These are phyloP conservation scores for Myxozyma melibiosi DNA, from an alignment of 805 yeast species.

Conservation along the genomic window DNA sequence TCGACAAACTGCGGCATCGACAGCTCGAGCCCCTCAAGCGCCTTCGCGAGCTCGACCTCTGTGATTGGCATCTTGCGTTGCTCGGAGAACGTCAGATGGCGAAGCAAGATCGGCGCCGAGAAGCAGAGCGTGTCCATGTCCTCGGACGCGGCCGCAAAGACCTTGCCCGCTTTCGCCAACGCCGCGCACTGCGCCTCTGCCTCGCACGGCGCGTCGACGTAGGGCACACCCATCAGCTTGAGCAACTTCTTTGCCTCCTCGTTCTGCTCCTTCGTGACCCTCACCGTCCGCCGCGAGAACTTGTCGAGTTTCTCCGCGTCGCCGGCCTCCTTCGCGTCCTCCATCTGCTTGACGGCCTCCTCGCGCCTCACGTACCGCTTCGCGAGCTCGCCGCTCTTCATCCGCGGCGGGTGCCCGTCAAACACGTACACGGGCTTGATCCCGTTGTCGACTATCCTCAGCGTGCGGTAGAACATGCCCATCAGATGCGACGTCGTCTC, in stretches of 20 bases:
- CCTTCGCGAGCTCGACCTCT: conserved; percentile 69
- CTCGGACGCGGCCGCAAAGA: conserved; percentile 95
- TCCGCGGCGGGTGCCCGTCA: conserved; percentile 95
- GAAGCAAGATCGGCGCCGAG: conserved; percentile 75
- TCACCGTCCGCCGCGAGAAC: conserved; percentile 83
- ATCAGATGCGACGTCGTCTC: conserved; percentile 91
- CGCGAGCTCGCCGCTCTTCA: conserved; percentile 90
- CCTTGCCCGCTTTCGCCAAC: conserved; percentile 78
- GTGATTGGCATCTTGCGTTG: conserved; percentile 90
- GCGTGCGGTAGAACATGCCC: conserved; percentile 95
- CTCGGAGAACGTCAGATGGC: conserved; percentile 93
- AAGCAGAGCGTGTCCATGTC: conserved; percentile 99
- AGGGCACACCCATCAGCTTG: conserved; percentile 92
- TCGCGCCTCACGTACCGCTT: conserved; percentile 80
- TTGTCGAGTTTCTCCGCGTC: conserved; percentile 73
- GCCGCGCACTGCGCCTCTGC: conserved; percentile 99
- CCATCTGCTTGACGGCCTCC: conserved; percentile 77
- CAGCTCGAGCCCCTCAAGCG: conserved; percentile 70
- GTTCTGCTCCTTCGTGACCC: conserved; percentile 86
- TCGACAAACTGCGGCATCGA: conserved; percentile 68
- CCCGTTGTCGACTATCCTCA: conserved; percentile 87
- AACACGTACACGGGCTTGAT: conserved; percentile 95
- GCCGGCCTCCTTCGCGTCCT: conserved; percentile 76
- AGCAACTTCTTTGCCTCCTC: conserved; percentile 87
- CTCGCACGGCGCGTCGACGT: conserved; percentile 91